phyloP scores from a whole-genome alignment of 2,329 filamentous ascomycete species.

The Arthrobotrys megalospora region DNA sequence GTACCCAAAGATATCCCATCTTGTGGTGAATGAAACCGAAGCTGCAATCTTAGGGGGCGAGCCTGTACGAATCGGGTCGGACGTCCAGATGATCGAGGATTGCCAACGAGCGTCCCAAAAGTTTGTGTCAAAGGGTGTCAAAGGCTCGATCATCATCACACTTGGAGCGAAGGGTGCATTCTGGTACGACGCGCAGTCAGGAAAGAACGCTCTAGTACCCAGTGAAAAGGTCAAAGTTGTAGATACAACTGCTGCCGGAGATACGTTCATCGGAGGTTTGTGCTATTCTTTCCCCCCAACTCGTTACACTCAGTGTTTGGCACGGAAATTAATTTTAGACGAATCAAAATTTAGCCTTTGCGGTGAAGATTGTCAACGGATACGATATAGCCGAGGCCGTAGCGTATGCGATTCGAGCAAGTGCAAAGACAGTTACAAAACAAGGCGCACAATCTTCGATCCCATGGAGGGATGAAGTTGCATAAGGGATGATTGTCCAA shows the following conservation, averaged over 20 bases:
- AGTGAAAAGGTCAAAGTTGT: slow-evolving; percentile 83
- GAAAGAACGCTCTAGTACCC: slow-evolving; percentile 71
- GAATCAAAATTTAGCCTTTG: slow-evolving; percentile 74
- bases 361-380: slow-evolving; percentile 77
- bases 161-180: slow-evolving; percentile 85
- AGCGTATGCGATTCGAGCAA: slow-evolving; percentile 74
- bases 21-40: slow-evolving; percentile 93
- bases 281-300: not conserved
- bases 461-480: slow-evolving; percentile 75
- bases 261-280: slow-evolving; percentile 85
- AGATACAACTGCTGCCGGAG: slow-evolving; percentile 93
- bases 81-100: slow-evolving; percentile 33
- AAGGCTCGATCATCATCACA: slow-evolving; percentile 82
- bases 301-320: not conserved
- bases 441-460: slow-evolving; percentile 78
- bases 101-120: slow-evolving; percentile 67
- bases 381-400: slow-evolving; percentile 74
- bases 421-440: slow-evolving; percentile 77
- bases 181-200: slow-evolving; percentile 71
- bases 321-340: not conserved
- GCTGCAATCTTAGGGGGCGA: slow-evolving; percentile 73
- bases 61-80: slow-evolving; percentile 34
- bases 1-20: slow-evolving; percentile 79
- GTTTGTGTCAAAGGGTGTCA: slow-evolving; percentile 80
- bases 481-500: not conserved